Evolutionary conservation across 2,329 filamentous ascomycete genomes (phyloP).

Genomic region (Emergomyces africanus): DNA sequence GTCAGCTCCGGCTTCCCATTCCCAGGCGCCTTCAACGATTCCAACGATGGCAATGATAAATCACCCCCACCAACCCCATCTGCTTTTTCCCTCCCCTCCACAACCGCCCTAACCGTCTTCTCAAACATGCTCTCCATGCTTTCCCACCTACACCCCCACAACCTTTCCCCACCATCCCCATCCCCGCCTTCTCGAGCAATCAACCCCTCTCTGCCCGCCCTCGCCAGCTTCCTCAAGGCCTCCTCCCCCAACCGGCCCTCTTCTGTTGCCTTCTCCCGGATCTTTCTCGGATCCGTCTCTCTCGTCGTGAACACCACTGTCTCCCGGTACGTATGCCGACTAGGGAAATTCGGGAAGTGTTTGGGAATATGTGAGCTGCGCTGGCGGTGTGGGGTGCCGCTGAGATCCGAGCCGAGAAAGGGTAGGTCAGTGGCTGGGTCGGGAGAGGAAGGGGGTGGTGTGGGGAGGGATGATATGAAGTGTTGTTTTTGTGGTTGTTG

Average conservation of each 20-base stretch:
- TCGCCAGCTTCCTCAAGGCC: slow-evolving; percentile 48
- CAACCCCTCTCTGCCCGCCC: slow-evolving; percentile 33
- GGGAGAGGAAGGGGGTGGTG: slow-evolving; percentile 29
- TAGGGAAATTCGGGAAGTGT: slow-evolving; percentile 50
- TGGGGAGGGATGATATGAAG: slow-evolving; percentile 16
- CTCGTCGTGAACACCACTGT: slow-evolving; percentile 47
- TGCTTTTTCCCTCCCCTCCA: slow-evolving; percentile 20
- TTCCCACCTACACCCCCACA: slow-evolving; percentile 26
- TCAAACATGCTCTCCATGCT: slow-evolving; percentile 42
- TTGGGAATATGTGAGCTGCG: slow-evolving; percentile 43
- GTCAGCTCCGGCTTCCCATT: slow-evolving; percentile 28
- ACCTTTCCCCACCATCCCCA: slow-evolving; percentile 15
- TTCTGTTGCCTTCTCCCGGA: slow-evolving; percentile 50
- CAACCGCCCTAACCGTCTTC: slow-evolving; percentile 41
- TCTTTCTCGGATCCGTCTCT: slow-evolving; percentile 46
- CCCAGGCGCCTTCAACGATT: slow-evolving; percentile 16
- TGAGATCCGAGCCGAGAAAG: slow-evolving; percentile 41
- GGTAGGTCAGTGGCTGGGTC: slow-evolving; percentile 21
- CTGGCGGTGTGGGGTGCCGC: slow-evolving; percentile 33
- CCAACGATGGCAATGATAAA: slow-evolving; percentile 9
- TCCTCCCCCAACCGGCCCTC: slow-evolving; percentile 54
- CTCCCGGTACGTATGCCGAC: slow-evolving; percentile 50
- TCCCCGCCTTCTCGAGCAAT: slow-evolving; percentile 27
- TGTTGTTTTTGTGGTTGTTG: slow-evolving; percentile 11
- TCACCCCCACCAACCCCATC: not conserved